phyloP scores from a whole-genome alignment of 202 grass and related monocot genomes.

The Cymbopogon flexuosus region DNA sequence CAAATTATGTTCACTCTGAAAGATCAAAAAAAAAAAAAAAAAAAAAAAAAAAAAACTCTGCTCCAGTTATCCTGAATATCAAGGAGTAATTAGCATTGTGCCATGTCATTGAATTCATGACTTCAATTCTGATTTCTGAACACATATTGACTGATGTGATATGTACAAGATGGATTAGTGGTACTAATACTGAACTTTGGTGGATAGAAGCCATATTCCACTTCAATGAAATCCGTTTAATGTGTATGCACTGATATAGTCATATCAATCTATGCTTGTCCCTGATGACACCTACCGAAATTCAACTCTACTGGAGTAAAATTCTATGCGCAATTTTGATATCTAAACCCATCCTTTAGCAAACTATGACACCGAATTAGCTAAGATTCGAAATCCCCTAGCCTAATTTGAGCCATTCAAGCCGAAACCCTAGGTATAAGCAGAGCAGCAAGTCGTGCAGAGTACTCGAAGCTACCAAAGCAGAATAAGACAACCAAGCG shows the following conservation, averaged over 20 bases:
- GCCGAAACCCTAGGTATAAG: constrained; percentile 22
- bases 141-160: neutral
- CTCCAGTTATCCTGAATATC: neutral
- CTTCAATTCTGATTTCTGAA: neutral
- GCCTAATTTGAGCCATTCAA: neutral
- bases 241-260: neutral
- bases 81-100: neutral
- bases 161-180: neutral
- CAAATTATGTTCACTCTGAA: neutral
- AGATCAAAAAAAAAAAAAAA: neutral
- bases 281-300: neutral
- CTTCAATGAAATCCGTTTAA: neutral
- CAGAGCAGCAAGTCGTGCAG: neutral
- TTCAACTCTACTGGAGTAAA: neutral
- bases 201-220: neutral
- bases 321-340: neutral
- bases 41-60: neutral
- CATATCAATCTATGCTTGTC: neutral
- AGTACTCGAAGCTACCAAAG: constrained; percentile 6
- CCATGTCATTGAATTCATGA: neutral
- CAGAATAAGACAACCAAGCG: neutral
- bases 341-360: neutral
- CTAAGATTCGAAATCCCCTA: neutral
- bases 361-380: neutral
- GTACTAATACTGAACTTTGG: neutral